phyloP scores from a whole-genome alignment of 768 basidiomycete genomes.

The Dentipellis sp. region DNA sequence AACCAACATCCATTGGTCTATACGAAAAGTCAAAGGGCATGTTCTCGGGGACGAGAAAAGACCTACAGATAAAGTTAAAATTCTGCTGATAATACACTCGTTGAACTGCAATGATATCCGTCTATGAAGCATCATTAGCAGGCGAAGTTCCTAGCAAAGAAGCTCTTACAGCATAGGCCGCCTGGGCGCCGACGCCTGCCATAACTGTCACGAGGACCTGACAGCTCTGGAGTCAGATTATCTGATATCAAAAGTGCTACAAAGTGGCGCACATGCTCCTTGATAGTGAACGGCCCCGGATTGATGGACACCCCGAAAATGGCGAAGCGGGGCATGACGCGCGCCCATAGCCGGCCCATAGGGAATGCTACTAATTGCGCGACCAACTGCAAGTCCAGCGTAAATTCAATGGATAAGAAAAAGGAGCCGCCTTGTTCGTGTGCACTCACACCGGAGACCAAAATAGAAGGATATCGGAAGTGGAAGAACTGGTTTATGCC shows the following conservation, averaged over 20 bases:
- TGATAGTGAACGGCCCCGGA: slow-evolving; percentile 67
- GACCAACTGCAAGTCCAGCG: slow-evolving; percentile 34
- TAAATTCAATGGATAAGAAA: slow-evolving; percentile 4
- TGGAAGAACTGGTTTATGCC: slow-evolving; percentile 66
- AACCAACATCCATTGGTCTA: slow-evolving; percentile 75
- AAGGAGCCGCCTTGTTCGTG: neutral
- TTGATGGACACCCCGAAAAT: slow-evolving; percentile 56
- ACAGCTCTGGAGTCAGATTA: neutral
- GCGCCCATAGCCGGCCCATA: slow-evolving; percentile 46
- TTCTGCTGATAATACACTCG: slow-evolving; percentile 54
- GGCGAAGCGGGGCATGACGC: slow-evolving; percentile 39
- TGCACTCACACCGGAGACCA: neutral
- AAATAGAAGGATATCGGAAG: neutral
- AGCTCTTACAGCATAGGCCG: slow-evolving; percentile 29
- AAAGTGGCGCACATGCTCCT: slow-evolving; percentile 23
- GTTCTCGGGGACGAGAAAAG: slow-evolving; percentile 10
- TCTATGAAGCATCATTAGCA: slow-evolving; percentile 23
- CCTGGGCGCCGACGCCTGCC: slow-evolving; percentile 26
- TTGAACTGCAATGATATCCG: slow-evolving; percentile 67
- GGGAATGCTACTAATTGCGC: slow-evolving; percentile 66
- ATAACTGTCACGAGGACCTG: slow-evolving; percentile 30
- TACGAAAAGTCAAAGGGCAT: slow-evolving; percentile 15
- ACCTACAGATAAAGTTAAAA: slow-evolving; percentile 41
- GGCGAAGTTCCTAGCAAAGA: neutral
- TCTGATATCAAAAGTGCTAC: neutral